A percentile compares a stretch with the other conserved stretches of the same genome.
phyloP scores from a whole-genome alignment of 164 flowering plant species.

The Dillenia turbinata region DNA sequence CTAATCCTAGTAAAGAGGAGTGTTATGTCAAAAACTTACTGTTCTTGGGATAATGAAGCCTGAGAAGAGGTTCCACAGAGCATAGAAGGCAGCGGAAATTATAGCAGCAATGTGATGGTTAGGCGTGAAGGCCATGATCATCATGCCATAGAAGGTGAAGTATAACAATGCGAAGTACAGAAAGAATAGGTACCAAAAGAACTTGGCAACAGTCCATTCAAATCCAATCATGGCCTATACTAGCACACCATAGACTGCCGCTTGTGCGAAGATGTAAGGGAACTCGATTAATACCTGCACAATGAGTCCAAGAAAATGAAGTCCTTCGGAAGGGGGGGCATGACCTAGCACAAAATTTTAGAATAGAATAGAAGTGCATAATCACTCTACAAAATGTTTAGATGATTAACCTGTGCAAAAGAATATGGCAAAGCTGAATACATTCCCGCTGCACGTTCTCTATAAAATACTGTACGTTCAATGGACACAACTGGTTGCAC shows the following conservation, averaged over 20 bases:
- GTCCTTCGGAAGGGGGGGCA: neutral
- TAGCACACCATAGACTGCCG: constrained; percentile 24
- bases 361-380: neutral
- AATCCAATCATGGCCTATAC: constrained; percentile 41
- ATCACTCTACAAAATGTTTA: neutral
- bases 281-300: constrained; percentile 37
- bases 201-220: constrained; percentile 34
- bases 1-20: too few species aligned
- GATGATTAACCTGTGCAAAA: constrained; percentile 19
- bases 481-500: constrained; percentile 40
- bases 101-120: constrained; percentile 24
- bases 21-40: constrained; percentile 1
- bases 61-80: constrained; percentile 21
- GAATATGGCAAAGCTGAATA: constrained; percentile 39
- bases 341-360: neutral
- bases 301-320: neutral
- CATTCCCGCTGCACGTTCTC: too few species aligned
- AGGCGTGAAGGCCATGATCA: constrained; percentile 35
- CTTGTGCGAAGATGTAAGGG: constrained; percentile 31
- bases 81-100: constrained; percentile 15
- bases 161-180: constrained; percentile 34
- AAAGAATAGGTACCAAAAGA: constrained; percentile 36
- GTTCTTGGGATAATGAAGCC: constrained; percentile 16
- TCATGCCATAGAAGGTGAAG: constrained; percentile 48
- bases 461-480: constrained; percentile 24